Percentiles rank a stretch among this genome's conserved stretches.
phyloP scores from a whole-genome alignment of 352 stramenopile species.

The Thalassiosira exigua region DNA sequence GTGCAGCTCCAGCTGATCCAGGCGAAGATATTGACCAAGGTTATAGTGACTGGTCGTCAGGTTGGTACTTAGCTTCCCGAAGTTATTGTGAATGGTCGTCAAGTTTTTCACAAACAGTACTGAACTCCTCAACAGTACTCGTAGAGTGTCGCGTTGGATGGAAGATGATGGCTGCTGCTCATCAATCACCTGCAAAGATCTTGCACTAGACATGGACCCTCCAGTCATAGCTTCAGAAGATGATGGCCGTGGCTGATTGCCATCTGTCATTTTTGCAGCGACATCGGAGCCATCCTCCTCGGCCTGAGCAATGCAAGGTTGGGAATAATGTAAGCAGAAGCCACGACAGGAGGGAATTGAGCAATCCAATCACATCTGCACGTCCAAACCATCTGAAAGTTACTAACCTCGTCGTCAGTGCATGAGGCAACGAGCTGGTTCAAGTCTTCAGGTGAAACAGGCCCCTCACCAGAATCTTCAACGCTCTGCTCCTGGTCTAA shows the following conservation, averaged over 20 bases:
- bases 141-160: background rate
- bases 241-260: background rate
- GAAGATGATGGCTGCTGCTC: background rate
- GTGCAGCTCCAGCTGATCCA: background rate
- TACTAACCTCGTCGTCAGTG: no score
- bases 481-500: no score
- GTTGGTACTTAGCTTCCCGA: background rate
- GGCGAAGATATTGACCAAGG: background rate
- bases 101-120: background rate
- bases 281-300: conserved; percentile 2
- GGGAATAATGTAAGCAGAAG: no score
- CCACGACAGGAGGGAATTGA: no score
- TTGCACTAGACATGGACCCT: background rate
- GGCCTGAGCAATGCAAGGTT: no score
- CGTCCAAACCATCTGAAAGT: no score
- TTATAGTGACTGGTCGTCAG: no score
- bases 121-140: background rate
- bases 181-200: background rate
- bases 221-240: background rate
- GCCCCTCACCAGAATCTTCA: no score
- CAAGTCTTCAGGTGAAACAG: no score
- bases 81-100: background rate
- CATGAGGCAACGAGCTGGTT: no score
- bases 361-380: no score
- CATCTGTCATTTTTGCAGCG: background rate